A percentile compares a stretch with the other conserved stretches of the same genome.
Conservation (phyloP, 208 protist genomes). For the Lotmaria passim region DNA sequence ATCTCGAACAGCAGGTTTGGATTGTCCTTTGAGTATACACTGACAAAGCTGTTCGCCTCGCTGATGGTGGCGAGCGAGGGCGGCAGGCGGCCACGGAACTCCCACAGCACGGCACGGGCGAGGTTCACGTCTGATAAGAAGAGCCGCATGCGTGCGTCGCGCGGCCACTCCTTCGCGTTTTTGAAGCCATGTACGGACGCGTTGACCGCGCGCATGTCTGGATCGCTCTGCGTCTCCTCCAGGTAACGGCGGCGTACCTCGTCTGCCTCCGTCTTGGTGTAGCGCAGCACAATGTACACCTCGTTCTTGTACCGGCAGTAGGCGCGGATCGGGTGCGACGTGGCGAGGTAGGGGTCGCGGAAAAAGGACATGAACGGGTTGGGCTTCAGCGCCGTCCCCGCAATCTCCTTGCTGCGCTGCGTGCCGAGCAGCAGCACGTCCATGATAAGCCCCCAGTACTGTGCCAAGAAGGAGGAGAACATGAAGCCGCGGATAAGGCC, state of each 20-base stretch:
- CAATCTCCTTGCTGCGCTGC: conserved; percentile 98
- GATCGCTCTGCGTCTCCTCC: conserved; percentile 98
- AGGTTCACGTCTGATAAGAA: conserved; percentile 99
- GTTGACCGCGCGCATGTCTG: conserved; percentile 95
- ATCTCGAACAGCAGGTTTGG: conserved; percentile 99
- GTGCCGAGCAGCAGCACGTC: conserved; percentile 99
- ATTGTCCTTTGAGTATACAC: conserved; percentile 99
- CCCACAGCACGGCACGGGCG: conserved; percentile 99
- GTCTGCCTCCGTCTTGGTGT: conserved; percentile 97
- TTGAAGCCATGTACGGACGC: conserved; percentile 99
- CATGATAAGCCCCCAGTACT: conserved; percentile 99
- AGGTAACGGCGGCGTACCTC: conserved; percentile 99
- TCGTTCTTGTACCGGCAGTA: conserved; percentile 99
- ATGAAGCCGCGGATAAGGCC: conserved; percentile 99
- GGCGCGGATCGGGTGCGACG: conserved; percentile 97
- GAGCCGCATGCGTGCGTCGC: conserved; percentile 99
- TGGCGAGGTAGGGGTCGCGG: conserved; percentile 94
- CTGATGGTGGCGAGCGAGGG: conserved; percentile 96
- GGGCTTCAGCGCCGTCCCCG: conserved; percentile 96
- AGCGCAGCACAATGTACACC: conserved; percentile 98
- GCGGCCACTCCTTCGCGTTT: conserved; percentile 99
- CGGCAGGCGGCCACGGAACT: conserved; percentile 99
- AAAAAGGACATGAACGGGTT: conserved; percentile 99
- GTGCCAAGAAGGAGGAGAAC: conserved; percentile 99
- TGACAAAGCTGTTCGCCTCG: conserved; percentile 98